Evolutionary conservation across 2,329 filamentous ascomycete species (phyloP), one percentile per base, ranked within the genome.

Genomic region (Arthroderma uncinatum): DNA sequence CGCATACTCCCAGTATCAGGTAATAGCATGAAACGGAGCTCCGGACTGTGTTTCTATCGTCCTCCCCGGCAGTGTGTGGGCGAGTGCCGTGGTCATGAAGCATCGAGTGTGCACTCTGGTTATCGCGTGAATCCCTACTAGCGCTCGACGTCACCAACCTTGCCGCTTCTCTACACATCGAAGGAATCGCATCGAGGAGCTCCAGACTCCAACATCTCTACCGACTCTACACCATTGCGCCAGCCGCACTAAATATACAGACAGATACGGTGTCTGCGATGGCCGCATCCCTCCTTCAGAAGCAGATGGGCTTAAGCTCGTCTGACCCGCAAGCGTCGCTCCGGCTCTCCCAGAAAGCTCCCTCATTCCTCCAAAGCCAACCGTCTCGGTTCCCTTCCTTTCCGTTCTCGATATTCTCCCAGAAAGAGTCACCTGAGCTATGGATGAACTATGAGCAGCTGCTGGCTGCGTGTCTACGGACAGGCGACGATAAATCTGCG

Each of bases 381-480:
- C 76, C 79, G 5, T 79, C 77, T 61, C 64, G 60, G 55, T 62
- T 54, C 48, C 68, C 74, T n/a, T 75, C 72, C 28, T 81, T 75
- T 70, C 79, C 76, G 53, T 72, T 80, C 54, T 79, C 74, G 6
- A 69, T 79, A 55, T 71, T 81, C 63, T 69, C 74, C 58, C 73
- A 74, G 40, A 69, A 72, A 30, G 91, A 96, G 69, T 84, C 84
- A 0, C 78, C 87, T 56, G 89, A 95, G 62, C 79, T 88, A 67
- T 97, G 92, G 90, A 81, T 81, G 14, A 82, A 82, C 44, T 87
- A 93, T 71, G 92, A 97, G 74, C 93, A 95, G 68, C 79, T 97
- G 16, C 76, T 97, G 63, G 76, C 93, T 34, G 83, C 89, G 30
- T 93, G 88, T 66, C 80, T 98, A 37, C 86, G 88, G 54, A 90